Base-by-base conservation (phyloP, 2,329 filamentous ascomycete genomes). In the Setomelanomma holmii region DNA sequence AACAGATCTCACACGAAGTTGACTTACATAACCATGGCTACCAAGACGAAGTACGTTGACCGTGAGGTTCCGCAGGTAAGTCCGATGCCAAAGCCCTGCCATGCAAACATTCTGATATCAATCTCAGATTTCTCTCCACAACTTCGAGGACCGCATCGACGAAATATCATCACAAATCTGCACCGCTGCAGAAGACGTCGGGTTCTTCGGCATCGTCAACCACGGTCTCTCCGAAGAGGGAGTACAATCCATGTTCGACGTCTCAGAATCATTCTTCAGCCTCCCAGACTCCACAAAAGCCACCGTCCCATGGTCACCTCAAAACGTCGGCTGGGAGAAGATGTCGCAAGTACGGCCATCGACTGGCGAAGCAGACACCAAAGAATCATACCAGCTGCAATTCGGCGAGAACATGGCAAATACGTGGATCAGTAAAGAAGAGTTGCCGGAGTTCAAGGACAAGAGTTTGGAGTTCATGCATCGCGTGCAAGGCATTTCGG, bases 361-460 rank as follows among this genome's bases (percentile, higher is more conserved):
- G 3, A 87, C 85, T 0, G 84, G 85, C 10, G 74, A 76, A 1
- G 76, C 81, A 1, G 85, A 88, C 67, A 79, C 77, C 43, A 87
- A 87, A 61, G 85, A 87, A 68, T 84, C 80, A 10, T 85, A 86
- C 63, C 84, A 87, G 66, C 74, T 87, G 68, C 84, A 87, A 63
- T 86, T 84, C 55, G 83, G 84, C n/a, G 74, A 75, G 43, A 79
- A 78, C 50, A 82, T 84, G 78, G 33, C 35, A n/a, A 23, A 23
- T 4, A 2, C 7, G 30, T 87, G 85, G 84, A 74, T 85, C 10
- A 60, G 69, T 33, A 80, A 85, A 6, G 58, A 67, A 0, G 58
- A 74, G 1, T 67, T 85, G 0, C 79, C 82, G 0, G 79, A 78
- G 1, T 87, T 87, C 67, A 72, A 76, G 38, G 53, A 66, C 0